A percentile compares a stretch with the other conserved stretches of the same genome.
phyloP scores from a whole-genome alignment of 1,284 basidiomycete genomes.

The Schizophyllum amplum region DNA sequence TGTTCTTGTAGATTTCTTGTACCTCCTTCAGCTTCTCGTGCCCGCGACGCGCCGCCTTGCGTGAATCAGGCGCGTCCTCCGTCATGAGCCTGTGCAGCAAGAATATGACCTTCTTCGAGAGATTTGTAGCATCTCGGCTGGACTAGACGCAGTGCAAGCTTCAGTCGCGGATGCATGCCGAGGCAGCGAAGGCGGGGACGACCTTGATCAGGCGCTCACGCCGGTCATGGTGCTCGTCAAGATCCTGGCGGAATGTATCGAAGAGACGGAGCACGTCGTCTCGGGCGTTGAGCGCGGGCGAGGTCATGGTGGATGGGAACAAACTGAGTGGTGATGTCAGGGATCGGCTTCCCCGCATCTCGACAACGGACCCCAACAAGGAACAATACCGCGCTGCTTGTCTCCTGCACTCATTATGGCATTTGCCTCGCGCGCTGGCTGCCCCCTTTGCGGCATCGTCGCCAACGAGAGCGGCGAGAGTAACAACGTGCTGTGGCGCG shows the following conservation, averaged over 20 bases:
- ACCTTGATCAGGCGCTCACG: slow-evolving; percentile 84
- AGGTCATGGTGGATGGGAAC: slow-evolving; percentile 2
- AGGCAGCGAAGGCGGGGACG: neutral
- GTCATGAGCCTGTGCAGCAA: slow-evolving; percentile 76
- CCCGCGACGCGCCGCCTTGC: slow-evolving; percentile 44
- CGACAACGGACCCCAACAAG: neutral
- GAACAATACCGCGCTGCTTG: slow-evolving; percentile 5
- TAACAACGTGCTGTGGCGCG: slow-evolving; percentile 60
- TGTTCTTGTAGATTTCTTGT: slow-evolving; percentile 51
- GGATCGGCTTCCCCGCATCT: neutral
- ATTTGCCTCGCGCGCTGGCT: slow-evolving; percentile 56
- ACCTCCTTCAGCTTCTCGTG: slow-evolving; percentile 68
- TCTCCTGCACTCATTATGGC: slow-evolving; percentile 25
- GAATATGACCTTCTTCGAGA: slow-evolving; percentile 95
- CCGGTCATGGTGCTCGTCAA: slow-evolving; percentile 70
- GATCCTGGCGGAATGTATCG: slow-evolving; percentile 52
- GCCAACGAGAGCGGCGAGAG: slow-evolving; percentile 32
- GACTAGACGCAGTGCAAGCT: slow-evolving; percentile 31
- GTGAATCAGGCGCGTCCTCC: slow-evolving; percentile 31
- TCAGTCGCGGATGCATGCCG: neutral
- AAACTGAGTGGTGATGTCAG: slow-evolving; percentile 11
- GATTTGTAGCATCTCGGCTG: slow-evolving; percentile 81
- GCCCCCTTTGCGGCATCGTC: slow-evolving; percentile 69
- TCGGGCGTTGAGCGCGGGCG: neutral
- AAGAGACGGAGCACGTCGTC: slow-evolving; percentile 28